Evolutionary conservation across 352 stramenopile species (phyloP), one percentile per base, ranked within the genome.

Genomic region (Phytophthora multivora): DNA sequence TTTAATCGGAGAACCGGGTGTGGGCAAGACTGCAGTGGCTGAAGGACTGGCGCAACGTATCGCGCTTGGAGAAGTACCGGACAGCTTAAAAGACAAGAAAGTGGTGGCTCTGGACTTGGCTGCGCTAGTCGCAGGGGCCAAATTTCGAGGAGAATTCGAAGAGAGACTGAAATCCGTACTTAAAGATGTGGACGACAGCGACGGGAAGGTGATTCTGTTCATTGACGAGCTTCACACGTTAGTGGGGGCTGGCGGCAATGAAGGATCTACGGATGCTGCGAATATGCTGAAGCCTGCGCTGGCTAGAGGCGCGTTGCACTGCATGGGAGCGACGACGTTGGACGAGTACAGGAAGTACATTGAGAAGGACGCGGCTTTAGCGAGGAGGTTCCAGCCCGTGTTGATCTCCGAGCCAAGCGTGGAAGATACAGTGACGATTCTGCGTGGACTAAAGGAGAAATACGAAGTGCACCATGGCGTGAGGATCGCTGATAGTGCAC

Each of bases 401-500:
- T 73, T 98, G 16, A 91, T 99, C 38, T 85, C 93, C 18, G 91
- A 99, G 71, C 96, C 97, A 12, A 96, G 68, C 51, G 91, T 98
- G 10, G 92, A 98, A 60, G 95, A 98, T 64, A 98, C 97, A 12
- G 85, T 99, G 31, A 97, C 85, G 39, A 99, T 99, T 57, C 73
- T 99, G 23, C 81, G 96, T 35, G 97, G 96, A 9, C 63, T 99
- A 5, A 99, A 98, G 72, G 93, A 98, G 50, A 91, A 96, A 21
- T 99, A 99, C 68, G 97, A 99, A 71, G 79, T 98, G 30, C 96
- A 99, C 70, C 97, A 99, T 67, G 95, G 95, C 21, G 95, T 99
- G 15, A 77, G 95, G 49, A 98, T 99, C 49, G 84, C 90, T 9
- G 96, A 99, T 69, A 93, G 89, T 41, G 93, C 96, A 13, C 75